Percentiles rank a stretch among this genome's conserved stretches.
These are phyloP conservation scores for Massariosphaeria phaeospora DNA, from an alignment of 495 filamentous ascomycete genomes.

Conservation along the genomic window DNA sequence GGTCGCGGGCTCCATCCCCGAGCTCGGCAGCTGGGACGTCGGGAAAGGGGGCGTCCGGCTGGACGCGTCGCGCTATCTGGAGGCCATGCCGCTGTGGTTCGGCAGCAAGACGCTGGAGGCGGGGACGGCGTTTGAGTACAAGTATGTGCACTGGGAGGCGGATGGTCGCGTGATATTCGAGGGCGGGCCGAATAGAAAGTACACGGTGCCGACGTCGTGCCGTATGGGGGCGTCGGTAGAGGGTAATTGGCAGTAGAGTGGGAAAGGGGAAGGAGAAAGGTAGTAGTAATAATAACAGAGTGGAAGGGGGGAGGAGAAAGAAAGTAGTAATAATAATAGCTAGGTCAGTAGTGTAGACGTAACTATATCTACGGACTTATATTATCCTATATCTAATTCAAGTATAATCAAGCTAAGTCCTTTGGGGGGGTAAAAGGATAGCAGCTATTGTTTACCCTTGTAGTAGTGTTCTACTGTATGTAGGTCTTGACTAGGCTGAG, in stretches of 20 bases:
- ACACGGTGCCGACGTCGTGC: constrained; percentile 5
- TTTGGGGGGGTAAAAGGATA: no score
- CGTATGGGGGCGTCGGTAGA: not conserved
- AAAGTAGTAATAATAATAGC: no score
- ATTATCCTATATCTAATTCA: no score
- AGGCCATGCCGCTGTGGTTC: constrained; percentile 53
- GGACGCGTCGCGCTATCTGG: constrained; percentile 50
- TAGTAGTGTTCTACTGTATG: no score
- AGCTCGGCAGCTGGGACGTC: constrained; percentile 53
- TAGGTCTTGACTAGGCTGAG: no score
- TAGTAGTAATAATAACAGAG: no score
- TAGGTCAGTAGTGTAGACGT: no score
- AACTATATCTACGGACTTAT: no score
- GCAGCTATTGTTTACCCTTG: no score
- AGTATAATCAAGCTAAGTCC: no score
- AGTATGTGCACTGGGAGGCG: constrained; percentile 57
- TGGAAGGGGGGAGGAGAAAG: no score
- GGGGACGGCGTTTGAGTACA: constrained; percentile 57
- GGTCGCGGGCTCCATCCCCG: constrained; percentile 51
- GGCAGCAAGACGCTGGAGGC: constrained; percentile 46
- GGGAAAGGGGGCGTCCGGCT: constrained; percentile 43
- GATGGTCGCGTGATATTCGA: constrained; percentile 58
- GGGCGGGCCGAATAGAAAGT: constrained; percentile 30
- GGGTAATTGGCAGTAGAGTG: not conserved
- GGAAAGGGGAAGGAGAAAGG: no score